Evolutionary conservation across 768 basidiomycete genomes (phyloP).

Genomic region (Lanmaoa rubissima): DNA sequence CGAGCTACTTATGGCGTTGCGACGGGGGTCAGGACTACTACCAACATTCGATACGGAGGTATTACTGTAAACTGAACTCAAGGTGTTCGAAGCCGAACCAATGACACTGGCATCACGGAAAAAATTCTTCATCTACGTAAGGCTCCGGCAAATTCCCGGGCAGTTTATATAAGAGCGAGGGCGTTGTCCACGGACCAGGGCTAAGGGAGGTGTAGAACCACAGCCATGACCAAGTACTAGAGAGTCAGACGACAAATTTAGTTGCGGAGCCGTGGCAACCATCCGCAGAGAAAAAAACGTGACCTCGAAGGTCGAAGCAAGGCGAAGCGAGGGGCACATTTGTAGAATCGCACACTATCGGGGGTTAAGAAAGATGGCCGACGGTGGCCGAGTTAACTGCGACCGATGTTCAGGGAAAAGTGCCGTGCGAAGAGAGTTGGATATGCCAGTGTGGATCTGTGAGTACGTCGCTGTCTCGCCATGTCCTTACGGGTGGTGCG

Average conservation of each 20-base stretch:
- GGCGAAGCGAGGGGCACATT: neutral
- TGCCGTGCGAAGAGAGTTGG: neutral
- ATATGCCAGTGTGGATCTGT: neutral
- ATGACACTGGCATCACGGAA: neutral
- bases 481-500: neutral
- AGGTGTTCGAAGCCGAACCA: no score
- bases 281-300: neutral
- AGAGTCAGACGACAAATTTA: neutral
- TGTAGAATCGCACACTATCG: neutral
- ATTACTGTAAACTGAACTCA: no score
- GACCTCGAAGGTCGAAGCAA: neutral
- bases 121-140: slow-evolving; percentile 16
- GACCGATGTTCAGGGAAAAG: slow-evolving; percentile 1
- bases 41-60: neutral
- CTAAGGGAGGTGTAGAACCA: neutral
- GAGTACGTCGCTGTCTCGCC: neutral
- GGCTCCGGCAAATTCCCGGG: neutral
- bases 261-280: neutral
- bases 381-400: neutral
- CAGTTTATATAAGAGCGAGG: neutral
- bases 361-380: slow-evolving; percentile 10
- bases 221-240: neutral
- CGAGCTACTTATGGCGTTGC: no score
- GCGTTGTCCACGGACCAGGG: neutral
- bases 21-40: no score